phyloP scores from a whole-genome alignment of 2,329 filamentous ascomycete species.

The Cladophialophora immunda region DNA sequence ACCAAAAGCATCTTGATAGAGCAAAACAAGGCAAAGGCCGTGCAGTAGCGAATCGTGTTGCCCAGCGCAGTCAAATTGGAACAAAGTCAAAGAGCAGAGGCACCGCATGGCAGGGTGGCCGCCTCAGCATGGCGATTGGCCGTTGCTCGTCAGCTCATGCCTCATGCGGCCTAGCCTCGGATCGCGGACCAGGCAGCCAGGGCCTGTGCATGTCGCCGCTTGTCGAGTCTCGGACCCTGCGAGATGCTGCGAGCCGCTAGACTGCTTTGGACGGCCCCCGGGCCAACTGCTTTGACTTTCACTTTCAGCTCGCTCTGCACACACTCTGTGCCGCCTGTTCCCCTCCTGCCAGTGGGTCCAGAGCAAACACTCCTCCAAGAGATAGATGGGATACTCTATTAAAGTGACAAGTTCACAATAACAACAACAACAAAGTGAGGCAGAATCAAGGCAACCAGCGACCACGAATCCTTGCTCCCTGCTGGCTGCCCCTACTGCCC shows the following conservation, averaged over 20 bases:
- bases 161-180: constrained; percentile 7
- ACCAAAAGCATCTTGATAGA: not conserved
- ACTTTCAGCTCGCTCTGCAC: not conserved
- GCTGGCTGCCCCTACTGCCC: not conserved
- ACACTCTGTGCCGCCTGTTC: not conserved
- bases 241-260: not conserved
- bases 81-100: not conserved
- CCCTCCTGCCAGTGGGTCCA: too few relatives aligned
- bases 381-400: not conserved
- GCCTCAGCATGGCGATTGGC: constrained; percentile 4
- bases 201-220: not conserved
- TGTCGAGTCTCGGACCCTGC: not conserved
- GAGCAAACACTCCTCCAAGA: not conserved
- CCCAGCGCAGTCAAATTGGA: constrained; percentile 1
- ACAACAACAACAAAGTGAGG: not conserved
- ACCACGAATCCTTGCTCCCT: not conserved
- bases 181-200: constrained; percentile 1
- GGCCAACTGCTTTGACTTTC: not conserved
- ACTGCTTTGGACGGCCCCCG: too few relatives aligned
- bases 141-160: not conserved
- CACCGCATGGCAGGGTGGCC: not conserved
- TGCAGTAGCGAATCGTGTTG: constrained; percentile 13
- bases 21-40: constrained; percentile 5
- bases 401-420: not conserved
- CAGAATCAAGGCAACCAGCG: not conserved